Evolutionary conservation across 2,329 filamentous ascomycete species (phyloP), one percentile per base, ranked within the genome.

Genomic region (Pseudogymnoascus verrucosus): DNA sequence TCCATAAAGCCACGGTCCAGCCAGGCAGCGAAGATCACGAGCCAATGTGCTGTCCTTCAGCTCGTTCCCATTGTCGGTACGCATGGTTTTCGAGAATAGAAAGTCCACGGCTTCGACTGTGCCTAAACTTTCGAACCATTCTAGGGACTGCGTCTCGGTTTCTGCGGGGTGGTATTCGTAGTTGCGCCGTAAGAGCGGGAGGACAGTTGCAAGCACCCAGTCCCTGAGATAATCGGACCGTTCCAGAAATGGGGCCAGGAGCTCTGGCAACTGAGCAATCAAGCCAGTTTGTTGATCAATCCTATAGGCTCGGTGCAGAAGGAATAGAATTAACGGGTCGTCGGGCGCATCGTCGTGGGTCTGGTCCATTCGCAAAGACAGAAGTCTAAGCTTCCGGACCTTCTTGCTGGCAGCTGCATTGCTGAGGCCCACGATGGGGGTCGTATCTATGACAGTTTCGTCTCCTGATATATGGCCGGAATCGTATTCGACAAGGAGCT

Each of bases 261-360:
- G 78, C n/a, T 81, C 79, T 0, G 87, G 86, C 1, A 92, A 73
- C 67, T 89, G 82, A n/a, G 81, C 79, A 19, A 93, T 78, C 65
- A 91, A 76, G n/a, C 90, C 89, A 1, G 89, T 87, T 72, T 89
- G 84, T 62, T 84, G 77, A 71, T 93, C 89, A 66, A 93, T 86
- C 39, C 82, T 82, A 69, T 88, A 82, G 5, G 88, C 82, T 64
- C 89, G 83, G 67, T 85, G 83, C 60, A 90, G 79, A 5, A 93
- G 74, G 71, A 93, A 93, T 1, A 80, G 76, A 5, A 81, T 81
- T 6, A 90, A 72, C 1, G 78, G 71, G 65, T 91, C 87, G 10
- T 81, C 72, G 1, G 80, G 76, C 12, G 78, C 76, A 63, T 82
- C 78, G 11, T 71, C 69, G 10, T 80, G 78, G 11, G 79, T 79